Evolutionary conservation across 2,329 filamentous ascomycete species (phyloP), one percentile per base, ranked within the genome.

Genomic region (Byssoonygena ceratinophila): DNA sequence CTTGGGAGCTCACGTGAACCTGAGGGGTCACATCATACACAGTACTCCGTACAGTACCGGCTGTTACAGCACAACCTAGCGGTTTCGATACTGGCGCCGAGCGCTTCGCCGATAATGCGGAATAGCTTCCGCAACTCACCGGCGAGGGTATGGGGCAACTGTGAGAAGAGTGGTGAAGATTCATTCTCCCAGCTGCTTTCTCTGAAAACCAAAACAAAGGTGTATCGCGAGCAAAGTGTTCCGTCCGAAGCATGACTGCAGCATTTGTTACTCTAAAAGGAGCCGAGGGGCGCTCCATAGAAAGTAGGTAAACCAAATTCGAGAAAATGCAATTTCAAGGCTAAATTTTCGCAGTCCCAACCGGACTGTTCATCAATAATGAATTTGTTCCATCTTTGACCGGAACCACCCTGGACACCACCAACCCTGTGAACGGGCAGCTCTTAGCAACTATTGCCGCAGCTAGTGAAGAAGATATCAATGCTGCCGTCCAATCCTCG

Each of bases 371-470:
- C 27, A 53, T 53, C 45, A 48, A 43, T 25, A 48, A 53, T 36
- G 37, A 53, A 18, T 53, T 53, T 36, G 34, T 48, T 61, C 61
- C 31, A n/a, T 60, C 62, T 0, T 46, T 41, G 1, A 60, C 57
- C 2, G 54, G 53, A 16, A 41, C 51, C n/a, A 61, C 54, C 1
- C 53, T 64, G 9, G 14, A 27, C 1, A 58, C 62, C 8, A 59
- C 60, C 12, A 65, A 64, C 16, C 63, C 63, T 4, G 53, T 60
- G 7, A 63, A 59, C 0, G 59, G 59, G 11, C 53, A 57, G 11
- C 22, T 46, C 6, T 58, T 64, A 11, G 60, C 58, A 39, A 56
- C 36, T 9, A 55, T 64, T 25, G 57, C 61, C 7, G 40, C 40
- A 27, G 40, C 40, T 7, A 29, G 40, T 12, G 40, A 53, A 4